phyloP scores from a whole-genome alignment of 2,329 filamentous ascomycete species.

The Bretziella fagacearum region DNA sequence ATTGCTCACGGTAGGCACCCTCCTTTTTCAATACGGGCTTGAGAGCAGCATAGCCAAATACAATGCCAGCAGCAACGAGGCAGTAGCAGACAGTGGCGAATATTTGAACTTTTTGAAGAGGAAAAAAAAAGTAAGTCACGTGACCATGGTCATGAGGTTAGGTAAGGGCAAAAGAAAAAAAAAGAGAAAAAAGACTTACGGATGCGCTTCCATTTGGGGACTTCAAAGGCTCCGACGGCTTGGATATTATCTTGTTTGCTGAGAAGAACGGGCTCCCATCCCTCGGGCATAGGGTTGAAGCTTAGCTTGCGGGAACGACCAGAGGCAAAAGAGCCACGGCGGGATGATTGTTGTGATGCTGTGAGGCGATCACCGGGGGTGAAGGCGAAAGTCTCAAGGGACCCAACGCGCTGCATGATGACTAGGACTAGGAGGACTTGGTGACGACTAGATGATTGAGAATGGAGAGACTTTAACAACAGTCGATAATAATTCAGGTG shows the following conservation, averaged over 20 bases:
- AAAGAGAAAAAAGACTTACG: slow-evolving; percentile 23
- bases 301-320: slow-evolving; percentile 31
- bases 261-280: slow-evolving; percentile 29
- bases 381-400: slow-evolving; percentile 35
- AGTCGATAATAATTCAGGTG: too few relatives aligned
- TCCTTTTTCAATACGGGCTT: slow-evolving; percentile 64
- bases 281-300: slow-evolving; percentile 38
- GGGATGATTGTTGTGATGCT: slow-evolving; percentile 6
- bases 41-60: slow-evolving; percentile 73
- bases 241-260: slow-evolving; percentile 26
- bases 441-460: not conserved
- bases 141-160: not conserved
- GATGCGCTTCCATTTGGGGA: slow-evolving; percentile 36
- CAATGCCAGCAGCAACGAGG: slow-evolving; percentile 40
- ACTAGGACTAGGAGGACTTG: not conserved
- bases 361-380: slow-evolving; percentile 21
- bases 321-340: slow-evolving; percentile 30
- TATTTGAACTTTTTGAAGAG: slow-evolving; percentile 22
- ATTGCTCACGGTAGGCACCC: slow-evolving; percentile 51
- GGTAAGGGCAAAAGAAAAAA: not conserved
- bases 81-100: slow-evolving; percentile 25
- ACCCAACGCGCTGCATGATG: slow-evolving; percentile 31
- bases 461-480: not conserved
- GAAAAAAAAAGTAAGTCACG: not conserved
- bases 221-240: slow-evolving; percentile 36